phyloP scores from a whole-genome alignment of 306 rosid genomes.

The Leucaena leucocephala region DNA sequence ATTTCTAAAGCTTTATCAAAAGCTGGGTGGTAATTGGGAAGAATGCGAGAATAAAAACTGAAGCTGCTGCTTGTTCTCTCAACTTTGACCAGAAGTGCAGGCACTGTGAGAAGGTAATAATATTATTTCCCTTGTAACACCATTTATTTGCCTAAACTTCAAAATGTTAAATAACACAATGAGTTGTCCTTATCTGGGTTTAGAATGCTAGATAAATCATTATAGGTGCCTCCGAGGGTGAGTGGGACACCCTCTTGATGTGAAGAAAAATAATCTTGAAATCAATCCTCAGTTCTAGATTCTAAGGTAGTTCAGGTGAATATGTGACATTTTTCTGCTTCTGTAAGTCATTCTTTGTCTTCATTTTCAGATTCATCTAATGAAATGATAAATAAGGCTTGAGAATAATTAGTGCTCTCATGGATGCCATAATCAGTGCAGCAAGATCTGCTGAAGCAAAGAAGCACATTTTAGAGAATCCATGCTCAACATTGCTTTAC shows the following conservation, averaged over 20 bases:
- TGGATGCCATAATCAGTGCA: background rate
- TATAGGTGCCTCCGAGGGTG: background rate
- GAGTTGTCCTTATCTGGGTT: background rate
- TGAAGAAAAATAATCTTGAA: constrained; percentile 10
- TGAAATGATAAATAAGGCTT: background rate
- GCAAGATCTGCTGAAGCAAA: too few species aligned
- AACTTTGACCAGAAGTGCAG: constrained; percentile 82
- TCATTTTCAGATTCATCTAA: constrained; percentile 3
- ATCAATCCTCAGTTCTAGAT: background rate
- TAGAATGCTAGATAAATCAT: constrained; percentile 16
- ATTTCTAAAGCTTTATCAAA: constrained; percentile 58
- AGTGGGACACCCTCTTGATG: background rate
- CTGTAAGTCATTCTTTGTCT: constrained; percentile 6
- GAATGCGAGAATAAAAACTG: constrained; percentile 68
- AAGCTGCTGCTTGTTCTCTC: constrained; percentile 68
- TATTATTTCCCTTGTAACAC: constrained; percentile 13
- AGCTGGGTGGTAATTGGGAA: constrained; percentile 86
- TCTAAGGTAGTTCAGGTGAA: constrained; percentile 12
- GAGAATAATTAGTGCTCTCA: constrained; percentile 2
- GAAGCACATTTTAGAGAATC: too few species aligned
- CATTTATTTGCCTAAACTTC: constrained; percentile 30
- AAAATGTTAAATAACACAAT: background rate
- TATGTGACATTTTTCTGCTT: background rate
- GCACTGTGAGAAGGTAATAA: constrained; percentile 89
- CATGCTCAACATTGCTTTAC: background rate